These are phyloP conservation scores for Gliomastix tumulicola DNA, from an alignment of 2,329 filamentous ascomycete species.

Conservation along the genomic window DNA sequence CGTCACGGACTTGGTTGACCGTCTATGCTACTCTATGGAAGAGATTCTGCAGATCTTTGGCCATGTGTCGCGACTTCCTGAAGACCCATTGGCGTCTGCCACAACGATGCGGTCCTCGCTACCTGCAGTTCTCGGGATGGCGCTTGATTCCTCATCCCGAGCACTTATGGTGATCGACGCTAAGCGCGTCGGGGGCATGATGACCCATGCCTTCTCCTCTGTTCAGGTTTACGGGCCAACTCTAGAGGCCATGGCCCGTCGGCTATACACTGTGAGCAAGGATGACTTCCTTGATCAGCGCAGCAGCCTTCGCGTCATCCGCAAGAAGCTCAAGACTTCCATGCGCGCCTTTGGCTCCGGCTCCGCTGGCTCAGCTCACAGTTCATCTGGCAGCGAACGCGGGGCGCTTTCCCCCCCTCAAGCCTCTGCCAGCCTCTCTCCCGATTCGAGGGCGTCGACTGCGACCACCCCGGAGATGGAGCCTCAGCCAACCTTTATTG, in stretches of 20 bases:
- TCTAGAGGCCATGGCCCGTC: slow-evolving; percentile 14
- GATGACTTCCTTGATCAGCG: slow-evolving; percentile 17
- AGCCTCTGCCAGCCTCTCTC: neutral
- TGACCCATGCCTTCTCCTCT: slow-evolving; percentile 11
- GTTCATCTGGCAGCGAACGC: slow-evolving; percentile 1
- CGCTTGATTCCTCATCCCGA: slow-evolving; percentile 21
- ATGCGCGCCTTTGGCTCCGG: slow-evolving; percentile 10
- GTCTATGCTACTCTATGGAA: slow-evolving; percentile 18
- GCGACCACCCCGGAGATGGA: slow-evolving; percentile 2
- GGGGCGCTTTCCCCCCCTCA: neutral
- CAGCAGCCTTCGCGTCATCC: slow-evolving; percentile 11
- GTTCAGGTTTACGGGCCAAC: slow-evolving; percentile 13
- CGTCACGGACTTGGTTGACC: slow-evolving; percentile 14
- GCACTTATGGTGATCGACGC: slow-evolving; percentile 15
- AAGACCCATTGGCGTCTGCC: slow-evolving; percentile 9
- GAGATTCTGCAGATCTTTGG: slow-evolving; percentile 17
- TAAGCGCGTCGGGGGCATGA: slow-evolving; percentile 6
- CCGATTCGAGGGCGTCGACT: neutral
- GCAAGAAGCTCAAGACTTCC: slow-evolving; percentile 19
- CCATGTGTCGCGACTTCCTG: slow-evolving; percentile 10
- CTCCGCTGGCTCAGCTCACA: neutral
- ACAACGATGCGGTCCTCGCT: slow-evolving; percentile 14
- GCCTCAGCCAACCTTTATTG: slow-evolving; percentile 1
- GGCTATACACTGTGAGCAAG: slow-evolving; percentile 17
- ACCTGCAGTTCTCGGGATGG: slow-evolving; percentile 17